Conservation (phyloP, 129 eudicot species). For the Tagetes patula region DNA sequence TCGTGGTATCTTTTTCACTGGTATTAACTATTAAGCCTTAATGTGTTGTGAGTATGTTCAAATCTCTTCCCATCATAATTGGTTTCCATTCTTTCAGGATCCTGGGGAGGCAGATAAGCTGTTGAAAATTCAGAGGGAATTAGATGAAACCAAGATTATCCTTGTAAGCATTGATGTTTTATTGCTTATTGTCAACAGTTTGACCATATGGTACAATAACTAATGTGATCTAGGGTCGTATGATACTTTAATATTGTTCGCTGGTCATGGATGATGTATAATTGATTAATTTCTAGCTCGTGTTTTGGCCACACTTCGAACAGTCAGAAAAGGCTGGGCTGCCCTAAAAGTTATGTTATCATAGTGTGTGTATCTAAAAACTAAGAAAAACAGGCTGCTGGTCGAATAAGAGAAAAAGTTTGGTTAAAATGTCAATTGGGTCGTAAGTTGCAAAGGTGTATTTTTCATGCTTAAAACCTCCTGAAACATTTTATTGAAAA, state of each 20-base stretch:
- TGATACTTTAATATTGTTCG: too few species aligned
- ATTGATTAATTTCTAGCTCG: neutral
- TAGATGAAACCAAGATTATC: conserved; percentile 96
- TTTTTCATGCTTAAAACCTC: neutral
- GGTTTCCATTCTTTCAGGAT: conserved; percentile 46
- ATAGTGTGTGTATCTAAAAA: neutral
- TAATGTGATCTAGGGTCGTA: neutral
- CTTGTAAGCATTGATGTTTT: conserved; percentile 55
- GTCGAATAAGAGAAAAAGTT: neutral
- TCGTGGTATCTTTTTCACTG: neutral
- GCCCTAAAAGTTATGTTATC: neutral
- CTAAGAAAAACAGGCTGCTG: neutral
- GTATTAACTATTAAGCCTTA: conserved; percentile 7
- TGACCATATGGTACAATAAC: neutral
- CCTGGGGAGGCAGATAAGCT: conserved; percentile 97
- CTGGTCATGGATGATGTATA: neutral
- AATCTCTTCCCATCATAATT: neutral
- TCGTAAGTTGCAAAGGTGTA: neutral
- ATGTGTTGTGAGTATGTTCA: neutral
- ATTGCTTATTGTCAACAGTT: neutral
- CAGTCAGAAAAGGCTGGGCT: neutral
- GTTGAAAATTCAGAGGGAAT: conserved; percentile 83
- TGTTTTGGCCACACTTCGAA: neutral
- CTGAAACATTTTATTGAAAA: neutral
- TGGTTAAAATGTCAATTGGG: neutral